A percentile compares a stretch with the other conserved stretches of the same genome.
Evolutionary conservation across 2,329 filamentous ascomycete species (phyloP).

Genomic region (Colletotrichum viniferum): DNA sequence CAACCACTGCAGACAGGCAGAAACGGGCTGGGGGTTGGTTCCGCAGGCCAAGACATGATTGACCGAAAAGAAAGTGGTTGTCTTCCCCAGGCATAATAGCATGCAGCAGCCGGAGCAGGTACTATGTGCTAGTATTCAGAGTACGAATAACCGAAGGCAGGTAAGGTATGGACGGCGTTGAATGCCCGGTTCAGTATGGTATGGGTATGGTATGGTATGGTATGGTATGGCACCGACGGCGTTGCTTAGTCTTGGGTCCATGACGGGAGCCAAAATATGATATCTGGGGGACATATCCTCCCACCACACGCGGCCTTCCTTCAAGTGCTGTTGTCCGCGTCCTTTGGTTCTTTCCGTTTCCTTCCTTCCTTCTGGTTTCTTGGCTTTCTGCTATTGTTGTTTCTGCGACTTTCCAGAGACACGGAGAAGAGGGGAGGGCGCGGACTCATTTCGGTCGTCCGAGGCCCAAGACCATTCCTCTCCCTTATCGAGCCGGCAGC

Average conservation of each 20-base stretch:
- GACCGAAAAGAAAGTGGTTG: conserved; percentile 2
- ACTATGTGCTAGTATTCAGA: neutral
- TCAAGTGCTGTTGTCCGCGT: neutral
- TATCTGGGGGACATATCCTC: conserved; percentile 4
- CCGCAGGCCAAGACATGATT: conserved; percentile 3
- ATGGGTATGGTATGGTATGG: neutral
- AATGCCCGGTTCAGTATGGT: conserved; percentile 9
- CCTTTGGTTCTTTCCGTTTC: neutral
- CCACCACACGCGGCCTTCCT: neutral
- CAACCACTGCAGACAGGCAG: neutral
- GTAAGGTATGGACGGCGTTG: neutral
- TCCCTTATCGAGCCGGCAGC: neutral
- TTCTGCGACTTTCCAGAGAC: neutral
- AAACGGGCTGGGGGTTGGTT: neutral
- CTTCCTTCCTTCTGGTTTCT: neutral
- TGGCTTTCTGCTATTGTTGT: neutral
- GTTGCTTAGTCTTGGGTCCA: neutral
- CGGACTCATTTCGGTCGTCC: neutral
- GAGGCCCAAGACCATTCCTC: neutral
- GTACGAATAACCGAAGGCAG: neutral
- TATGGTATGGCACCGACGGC: neutral
- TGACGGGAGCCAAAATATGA: neutral
- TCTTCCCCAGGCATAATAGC: neutral
- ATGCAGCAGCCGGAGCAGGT: neutral
- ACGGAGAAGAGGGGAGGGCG: neutral